These are phyloP conservation scores for Colletotrichum chrysophilum DNA, from an alignment of 2,329 filamentous ascomycete genomes.

Conservation along the genomic window DNA sequence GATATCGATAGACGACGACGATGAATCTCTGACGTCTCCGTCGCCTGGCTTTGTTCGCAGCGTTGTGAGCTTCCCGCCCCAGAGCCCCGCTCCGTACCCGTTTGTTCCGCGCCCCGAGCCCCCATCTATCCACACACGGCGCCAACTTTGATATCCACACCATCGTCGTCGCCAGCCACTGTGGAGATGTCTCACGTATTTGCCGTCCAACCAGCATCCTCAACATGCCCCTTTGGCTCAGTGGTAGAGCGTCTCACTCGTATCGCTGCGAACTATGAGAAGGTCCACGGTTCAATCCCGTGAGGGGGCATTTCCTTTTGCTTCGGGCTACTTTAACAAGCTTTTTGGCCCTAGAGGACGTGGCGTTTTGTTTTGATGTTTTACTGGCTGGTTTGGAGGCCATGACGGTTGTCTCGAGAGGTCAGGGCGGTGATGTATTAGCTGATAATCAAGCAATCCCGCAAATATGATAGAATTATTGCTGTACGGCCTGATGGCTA, in stretches of 20 bases:
- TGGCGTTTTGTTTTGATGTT: background rate
- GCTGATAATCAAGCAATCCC: background rate
- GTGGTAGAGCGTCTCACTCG: conserved; percentile 21
- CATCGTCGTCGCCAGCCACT: background rate
- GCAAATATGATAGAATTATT: background rate
- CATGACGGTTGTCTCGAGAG: background rate
- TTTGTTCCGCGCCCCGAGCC: background rate
- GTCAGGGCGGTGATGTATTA: fast-evolving
- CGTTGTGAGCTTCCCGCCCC: background rate
- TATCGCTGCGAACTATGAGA: conserved; percentile 1
- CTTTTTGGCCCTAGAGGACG: background rate
- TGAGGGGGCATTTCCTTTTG: conserved; percentile 9
- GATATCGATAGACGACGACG: too few species aligned
- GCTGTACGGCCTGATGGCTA: background rate
- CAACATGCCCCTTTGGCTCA: conserved; percentile 14
- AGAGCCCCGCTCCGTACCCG: background rate
- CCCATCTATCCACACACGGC: background rate
- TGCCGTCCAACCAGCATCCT: background rate
- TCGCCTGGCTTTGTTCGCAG: background rate
- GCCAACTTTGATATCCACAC: background rate
- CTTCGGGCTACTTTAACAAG: too few species aligned
- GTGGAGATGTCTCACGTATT: background rate
- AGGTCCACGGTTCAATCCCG: conserved; percentile 21
- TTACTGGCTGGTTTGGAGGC: background rate
- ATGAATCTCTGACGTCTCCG: background rate